Evolutionary conservation across 345 rosid species (phyloP).

Genomic region (Gossypium mustelinum): DNA sequence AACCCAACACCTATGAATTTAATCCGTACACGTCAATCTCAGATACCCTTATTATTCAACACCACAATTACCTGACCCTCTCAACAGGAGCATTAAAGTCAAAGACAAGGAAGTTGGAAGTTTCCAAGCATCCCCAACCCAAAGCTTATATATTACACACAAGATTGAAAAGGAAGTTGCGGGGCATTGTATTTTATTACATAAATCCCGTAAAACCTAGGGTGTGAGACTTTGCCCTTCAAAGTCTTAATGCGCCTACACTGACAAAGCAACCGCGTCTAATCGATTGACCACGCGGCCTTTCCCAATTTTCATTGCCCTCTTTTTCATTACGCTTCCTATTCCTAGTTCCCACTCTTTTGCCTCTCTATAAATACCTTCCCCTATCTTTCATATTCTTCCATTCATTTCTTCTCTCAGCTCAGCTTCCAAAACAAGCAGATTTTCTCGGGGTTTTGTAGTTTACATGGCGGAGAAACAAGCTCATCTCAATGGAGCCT

Average conservation of each 20-base stretch:
- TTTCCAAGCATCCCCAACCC: constrained; percentile 9
- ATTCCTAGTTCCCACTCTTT: neutral
- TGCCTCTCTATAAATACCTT: neutral
- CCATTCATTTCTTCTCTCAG: neutral
- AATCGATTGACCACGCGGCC: constrained; percentile 12
- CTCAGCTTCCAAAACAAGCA: neutral
- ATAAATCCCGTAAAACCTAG: neutral
- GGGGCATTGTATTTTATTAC: neutral
- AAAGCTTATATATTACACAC: neutral
- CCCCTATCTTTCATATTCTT: neutral
- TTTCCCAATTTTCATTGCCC: neutral
- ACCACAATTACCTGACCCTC: neutral
- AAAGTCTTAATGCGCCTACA: neutral
- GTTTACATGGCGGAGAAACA: constrained; percentile 43
- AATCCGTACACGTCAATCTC: neutral
- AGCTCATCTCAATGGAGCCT: constrained; percentile 54
- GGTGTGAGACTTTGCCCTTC: neutral
- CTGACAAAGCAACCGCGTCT: constrained; percentile 31
- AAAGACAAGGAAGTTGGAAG: neutral
- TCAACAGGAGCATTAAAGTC: neutral
- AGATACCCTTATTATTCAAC: neutral
- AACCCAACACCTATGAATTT: neutral
- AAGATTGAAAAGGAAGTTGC: neutral
- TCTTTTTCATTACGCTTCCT: neutral
- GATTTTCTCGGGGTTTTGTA: neutral